phyloP scores from a whole-genome alignment of 179 eudicot species.

The Drosera spatulata region DNA sequence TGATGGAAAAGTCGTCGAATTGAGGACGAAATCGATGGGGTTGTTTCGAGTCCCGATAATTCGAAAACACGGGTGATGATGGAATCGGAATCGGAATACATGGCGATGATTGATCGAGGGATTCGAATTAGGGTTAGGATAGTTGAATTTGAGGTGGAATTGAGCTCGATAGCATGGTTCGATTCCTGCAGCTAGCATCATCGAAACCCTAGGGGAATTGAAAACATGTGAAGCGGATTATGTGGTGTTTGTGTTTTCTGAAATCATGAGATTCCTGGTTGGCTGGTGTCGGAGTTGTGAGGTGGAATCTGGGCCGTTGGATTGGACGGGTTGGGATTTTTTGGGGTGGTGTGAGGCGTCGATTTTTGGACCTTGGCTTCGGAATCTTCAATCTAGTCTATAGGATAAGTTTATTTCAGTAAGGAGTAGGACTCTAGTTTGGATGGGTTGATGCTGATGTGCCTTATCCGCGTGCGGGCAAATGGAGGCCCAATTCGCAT shows the following conservation, averaged over 20 bases:
- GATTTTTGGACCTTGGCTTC: not conserved
- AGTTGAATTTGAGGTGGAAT: conserved; percentile 27
- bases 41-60: conserved; percentile 10
- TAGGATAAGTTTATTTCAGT: too few relatives aligned
- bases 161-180: conserved; percentile 13
- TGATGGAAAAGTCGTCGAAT: conserved; percentile 14
- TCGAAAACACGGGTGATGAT: conserved; percentile 19
- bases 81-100: conserved; percentile 19
- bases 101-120: conserved; percentile 21
- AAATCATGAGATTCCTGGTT: not conserved
- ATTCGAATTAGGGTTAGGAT: conserved; percentile 3
- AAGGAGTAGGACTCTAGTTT: too few relatives aligned
- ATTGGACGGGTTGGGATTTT: conserved; percentile 10
- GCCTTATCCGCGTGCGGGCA: too few relatives aligned
- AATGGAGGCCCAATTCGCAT: too few relatives aligned
- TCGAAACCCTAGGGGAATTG: conserved; percentile 17
- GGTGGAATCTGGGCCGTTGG: conserved; percentile 12
- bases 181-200: conserved; percentile 41
- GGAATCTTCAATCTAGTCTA: too few relatives aligned
- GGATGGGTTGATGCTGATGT: too few relatives aligned
- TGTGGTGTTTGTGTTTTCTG: conserved; percentile 2
- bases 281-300: not conserved
- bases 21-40: conserved; percentile 5
- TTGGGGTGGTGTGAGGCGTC: not conserved
- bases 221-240: conserved; percentile 4